Evolutionary conservation across 2,329 filamentous ascomycete species (phyloP).

Genomic region (Cladophialophora carrionii): DNA sequence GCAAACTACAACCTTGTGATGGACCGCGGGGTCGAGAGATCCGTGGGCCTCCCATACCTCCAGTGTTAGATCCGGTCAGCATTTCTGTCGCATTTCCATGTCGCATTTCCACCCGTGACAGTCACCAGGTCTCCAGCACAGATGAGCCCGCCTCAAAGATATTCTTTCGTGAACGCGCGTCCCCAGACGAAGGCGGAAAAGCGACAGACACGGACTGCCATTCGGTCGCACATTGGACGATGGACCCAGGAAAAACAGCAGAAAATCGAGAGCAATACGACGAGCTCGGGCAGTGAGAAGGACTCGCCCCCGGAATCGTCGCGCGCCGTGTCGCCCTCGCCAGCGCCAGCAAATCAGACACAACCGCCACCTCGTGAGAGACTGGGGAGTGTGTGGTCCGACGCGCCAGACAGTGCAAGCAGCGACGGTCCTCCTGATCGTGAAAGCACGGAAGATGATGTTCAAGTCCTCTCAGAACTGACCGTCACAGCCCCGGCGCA

Average conservation of each 20-base stretch:
- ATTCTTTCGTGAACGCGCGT: conserved; percentile 23
- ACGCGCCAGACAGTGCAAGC: not conserved
- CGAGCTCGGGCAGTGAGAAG: conserved; percentile 1
- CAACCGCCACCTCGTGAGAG: not conserved
- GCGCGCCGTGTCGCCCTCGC: conserved; percentile 7
- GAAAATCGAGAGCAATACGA: conserved; percentile 7
- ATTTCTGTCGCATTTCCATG: not conserved
- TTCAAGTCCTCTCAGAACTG: not conserved
- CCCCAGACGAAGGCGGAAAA: conserved; percentile 22
- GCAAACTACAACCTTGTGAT: not conserved
- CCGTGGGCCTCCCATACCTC: not conserved
- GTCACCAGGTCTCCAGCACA: not conserved
- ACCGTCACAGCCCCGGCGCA: not conserved
- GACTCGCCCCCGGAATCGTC: conserved; percentile 14
- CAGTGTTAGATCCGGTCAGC: not conserved
- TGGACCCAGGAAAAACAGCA: conserved; percentile 23
- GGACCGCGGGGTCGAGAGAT: conserved; percentile 1
- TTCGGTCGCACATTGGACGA: conserved; percentile 22
- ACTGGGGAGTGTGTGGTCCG: conserved; percentile 1
- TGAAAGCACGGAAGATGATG: conserved; percentile 7
- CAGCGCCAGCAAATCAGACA: conserved; percentile 4
- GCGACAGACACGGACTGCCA: conserved; percentile 16
- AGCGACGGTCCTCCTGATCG: not conserved
- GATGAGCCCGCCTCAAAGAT: conserved; percentile 21
- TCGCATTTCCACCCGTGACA: not conserved